Evolutionary conservation across 371 early-diverging fungal species (phyloP).

Genomic region (Mortierella sp.): DNA sequence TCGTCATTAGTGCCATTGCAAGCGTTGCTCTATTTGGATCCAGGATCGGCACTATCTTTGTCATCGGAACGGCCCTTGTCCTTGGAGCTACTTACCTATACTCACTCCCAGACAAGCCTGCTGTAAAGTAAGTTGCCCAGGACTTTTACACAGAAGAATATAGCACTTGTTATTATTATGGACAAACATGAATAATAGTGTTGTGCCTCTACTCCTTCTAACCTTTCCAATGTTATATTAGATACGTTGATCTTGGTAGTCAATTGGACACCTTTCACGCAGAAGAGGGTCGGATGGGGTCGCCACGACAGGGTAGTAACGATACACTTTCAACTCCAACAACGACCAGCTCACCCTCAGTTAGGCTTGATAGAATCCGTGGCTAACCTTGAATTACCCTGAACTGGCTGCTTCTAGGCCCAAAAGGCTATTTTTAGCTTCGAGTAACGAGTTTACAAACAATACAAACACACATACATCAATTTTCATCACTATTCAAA

Average conservation of each 20-base stretch:
- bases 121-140: constrained; percentile 41
- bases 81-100: constrained; percentile 86
- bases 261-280: constrained; percentile 57
- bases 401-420: not conserved
- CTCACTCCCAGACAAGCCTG: constrained; percentile 63
- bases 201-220: not conserved
- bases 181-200: no score
- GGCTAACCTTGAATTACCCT: constrained; percentile 9
- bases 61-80: constrained; percentile 83
- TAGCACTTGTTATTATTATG: not conserved
- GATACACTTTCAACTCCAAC: constrained; percentile 41
- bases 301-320: constrained; percentile 50
- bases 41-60: constrained; percentile 75
- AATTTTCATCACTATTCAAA: not conserved
- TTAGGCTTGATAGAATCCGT: constrained; percentile 49
- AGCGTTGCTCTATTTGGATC: constrained; percentile 85
- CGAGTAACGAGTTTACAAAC: not conserved
- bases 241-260: constrained; percentile 55
- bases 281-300: constrained; percentile 51
- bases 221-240: not conserved
- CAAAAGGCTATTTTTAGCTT: not conserved
- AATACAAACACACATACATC: not conserved
- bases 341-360: constrained; percentile 34
- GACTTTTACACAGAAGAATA: not conserved
- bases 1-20: constrained; percentile 85